These are phyloP conservation scores for Pseudogymnoascus sp. DNA, from an alignment of 2,329 filamentous ascomycete species.

Conservation along the genomic window DNA sequence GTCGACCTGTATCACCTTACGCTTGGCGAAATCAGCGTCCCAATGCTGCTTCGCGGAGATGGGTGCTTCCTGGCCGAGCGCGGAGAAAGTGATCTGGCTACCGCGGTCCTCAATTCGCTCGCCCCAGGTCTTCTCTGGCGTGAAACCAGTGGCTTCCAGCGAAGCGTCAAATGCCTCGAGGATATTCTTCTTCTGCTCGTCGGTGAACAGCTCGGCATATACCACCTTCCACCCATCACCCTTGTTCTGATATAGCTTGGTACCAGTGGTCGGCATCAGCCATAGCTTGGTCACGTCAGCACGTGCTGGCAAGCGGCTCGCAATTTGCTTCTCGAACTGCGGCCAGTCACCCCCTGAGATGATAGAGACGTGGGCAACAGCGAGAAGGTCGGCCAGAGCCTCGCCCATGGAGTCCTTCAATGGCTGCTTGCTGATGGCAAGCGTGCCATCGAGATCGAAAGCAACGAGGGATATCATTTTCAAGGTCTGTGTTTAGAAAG, in stretches of 20 bases:
- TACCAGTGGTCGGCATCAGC: conserved; percentile 36
- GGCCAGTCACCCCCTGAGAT: conserved; percentile 36
- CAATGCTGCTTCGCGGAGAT: conserved; percentile 29
- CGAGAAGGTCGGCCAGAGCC: conserved; percentile 29
- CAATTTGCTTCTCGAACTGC: conserved; percentile 34
- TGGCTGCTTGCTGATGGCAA: conserved; percentile 30
- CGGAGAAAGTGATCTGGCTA: conserved; percentile 35
- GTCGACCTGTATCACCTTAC: conserved; percentile 32
- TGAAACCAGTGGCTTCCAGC: conserved; percentile 31
- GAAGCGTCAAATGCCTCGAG: conserved; percentile 29
- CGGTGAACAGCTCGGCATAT: conserved; percentile 33
- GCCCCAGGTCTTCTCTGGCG: conserved; percentile 32
- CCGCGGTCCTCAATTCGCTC: conserved; percentile 34
- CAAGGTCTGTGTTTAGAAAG: conserved; percentile 6
- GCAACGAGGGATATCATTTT: conserved; percentile 29
- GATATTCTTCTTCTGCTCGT: conserved; percentile 25
- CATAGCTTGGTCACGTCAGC: conserved; percentile 32
- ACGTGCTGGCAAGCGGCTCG: conserved; percentile 28
- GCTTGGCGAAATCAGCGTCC: conserved; percentile 34
- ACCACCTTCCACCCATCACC: conserved; percentile 25
- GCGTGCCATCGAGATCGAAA: conserved; percentile 32
- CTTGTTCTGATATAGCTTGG: conserved; percentile 31
- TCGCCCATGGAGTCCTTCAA: conserved; percentile 28
- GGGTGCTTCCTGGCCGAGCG: conserved; percentile 33
- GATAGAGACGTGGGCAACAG: conserved; percentile 32